Evolutionary conservation across 371 early-diverging fungal genomes (phyloP).

Genomic region (Dichotomocladium elegans): DNA sequence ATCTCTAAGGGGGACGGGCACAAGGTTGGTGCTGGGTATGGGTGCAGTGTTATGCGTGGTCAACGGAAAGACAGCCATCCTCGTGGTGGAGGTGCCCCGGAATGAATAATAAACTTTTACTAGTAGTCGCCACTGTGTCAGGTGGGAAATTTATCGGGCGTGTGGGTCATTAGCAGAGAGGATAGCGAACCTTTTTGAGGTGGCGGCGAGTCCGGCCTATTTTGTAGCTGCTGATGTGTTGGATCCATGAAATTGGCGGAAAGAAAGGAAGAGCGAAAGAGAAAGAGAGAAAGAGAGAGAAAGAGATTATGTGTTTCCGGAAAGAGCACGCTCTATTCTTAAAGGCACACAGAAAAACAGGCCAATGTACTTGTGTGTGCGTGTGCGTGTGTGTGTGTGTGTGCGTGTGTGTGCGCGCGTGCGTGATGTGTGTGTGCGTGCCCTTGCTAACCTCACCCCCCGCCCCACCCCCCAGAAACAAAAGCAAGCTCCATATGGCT

Average conservation of each 20-base stretch:
- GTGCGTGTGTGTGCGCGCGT: conserved; percentile 1
- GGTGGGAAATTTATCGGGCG: background rate
- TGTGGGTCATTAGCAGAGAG: background rate
- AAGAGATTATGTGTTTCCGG: conserved; percentile 6
- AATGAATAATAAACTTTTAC: conserved; percentile 32
- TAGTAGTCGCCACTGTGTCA: background rate
- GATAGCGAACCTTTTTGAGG: background rate
- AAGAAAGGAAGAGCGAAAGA: conserved; percentile 11
- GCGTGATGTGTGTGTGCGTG: conserved; percentile 3
- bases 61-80: conserved; percentile 22
- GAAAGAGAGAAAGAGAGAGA: conserved; percentile 6
- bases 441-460: conserved; percentile 11
- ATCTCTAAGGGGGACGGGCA: conserved; percentile 24
- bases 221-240: background rate
- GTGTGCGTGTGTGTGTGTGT: background rate
- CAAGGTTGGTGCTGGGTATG: conserved; percentile 4
- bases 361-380: conserved; percentile 10
- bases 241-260: background rate
- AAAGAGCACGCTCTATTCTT: background rate
- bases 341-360: conserved; percentile 11
- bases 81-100: conserved; percentile 24
- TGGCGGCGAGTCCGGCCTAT: background rate
- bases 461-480: background rate
- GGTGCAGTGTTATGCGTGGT: conserved; percentile 1
- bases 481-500: conserved; percentile 6